Evolutionary conservation across 2,329 filamentous ascomycete genomes (phyloP), one percentile per base, ranked within the genome.

Genomic region (Pseudogymnoascus sp.): DNA sequence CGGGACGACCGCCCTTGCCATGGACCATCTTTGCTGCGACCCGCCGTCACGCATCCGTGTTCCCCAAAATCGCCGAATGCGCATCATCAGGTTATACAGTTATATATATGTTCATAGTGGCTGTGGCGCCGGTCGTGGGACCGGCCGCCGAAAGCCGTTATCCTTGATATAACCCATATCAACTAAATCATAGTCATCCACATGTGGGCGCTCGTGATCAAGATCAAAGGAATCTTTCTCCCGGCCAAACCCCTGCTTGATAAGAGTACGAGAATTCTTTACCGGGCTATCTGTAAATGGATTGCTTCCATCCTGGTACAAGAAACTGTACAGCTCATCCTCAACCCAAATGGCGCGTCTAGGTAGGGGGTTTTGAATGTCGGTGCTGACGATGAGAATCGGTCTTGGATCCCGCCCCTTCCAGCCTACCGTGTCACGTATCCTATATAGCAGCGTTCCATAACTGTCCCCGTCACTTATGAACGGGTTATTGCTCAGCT

Each of bases 401-500:
- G 40, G n/a, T 31, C 65, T 46, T 14, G 63, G 60, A 11, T 53
- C 35, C 4, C 69, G 63, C 24, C 66, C 60, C n/a, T 26, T 63
- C 64, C 66, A 66, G 7, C 62, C 63, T 10, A 71, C 63, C 14
- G 59, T 63, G 56, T 69, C 61, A 3, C 69, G 67, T 6, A 71
- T 69, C 4, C 63, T 64, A 37, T 62, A 26, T 8, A 73, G 64
- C 4, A 73, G 59, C 11, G 65, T 56, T 40, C 65, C n/a, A 40
- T 65, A 68, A 37, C 64, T 46, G 26, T 37, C 41, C 11, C 7
- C 6, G 6, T 61, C 53, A 56, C 53, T 31, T 14, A 70, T 1
- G 24, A 76, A 75, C 2, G 7, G 7, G 0, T 76, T 64, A 10
- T 71, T 73, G 50, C 73, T 76, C 6, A 78, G 65, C 33, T 78